Evolutionary conservation across 768 basidiomycete genomes (phyloP).

Genomic region (Strobilomyces dryophilus): DNA sequence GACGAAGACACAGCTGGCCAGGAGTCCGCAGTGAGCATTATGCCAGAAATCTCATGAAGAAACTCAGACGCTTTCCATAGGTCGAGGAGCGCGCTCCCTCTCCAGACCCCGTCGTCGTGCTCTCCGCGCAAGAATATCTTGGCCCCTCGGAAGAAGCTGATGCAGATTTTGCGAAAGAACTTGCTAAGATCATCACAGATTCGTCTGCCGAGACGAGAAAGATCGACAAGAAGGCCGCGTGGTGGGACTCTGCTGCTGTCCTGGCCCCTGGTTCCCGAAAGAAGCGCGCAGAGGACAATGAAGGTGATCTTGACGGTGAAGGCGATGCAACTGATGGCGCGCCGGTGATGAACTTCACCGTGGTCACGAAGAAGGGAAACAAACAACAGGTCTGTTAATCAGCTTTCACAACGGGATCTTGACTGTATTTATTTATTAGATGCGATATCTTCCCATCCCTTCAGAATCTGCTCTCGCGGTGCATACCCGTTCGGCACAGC

Average conservation of each 20-base stretch:
- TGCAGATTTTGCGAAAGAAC: slow-evolving; percentile 90
- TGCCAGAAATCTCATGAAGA: neutral
- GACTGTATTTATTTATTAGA: slow-evolving; percentile 39
- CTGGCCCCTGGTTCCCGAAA: slow-evolving; percentile 62
- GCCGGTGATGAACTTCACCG: slow-evolving; percentile 82
- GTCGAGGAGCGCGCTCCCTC: slow-evolving; percentile 70
- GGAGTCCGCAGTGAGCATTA: slow-evolving; percentile 50
- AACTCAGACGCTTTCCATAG: slow-evolving; percentile 19
- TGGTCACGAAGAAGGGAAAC: slow-evolving; percentile 90
- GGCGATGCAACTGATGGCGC: slow-evolving; percentile 29
- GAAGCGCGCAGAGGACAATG: slow-evolving; percentile 59
- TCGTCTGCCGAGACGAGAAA: slow-evolving; percentile 78
- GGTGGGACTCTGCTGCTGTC: slow-evolving; percentile 90
- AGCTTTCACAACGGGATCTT: slow-evolving; percentile 2
- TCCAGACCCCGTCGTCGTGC: slow-evolving; percentile 76
- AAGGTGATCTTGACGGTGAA: slow-evolving; percentile 44
- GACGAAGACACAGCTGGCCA: slow-evolving; percentile 49
- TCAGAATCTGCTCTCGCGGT: slow-evolving; percentile 83
- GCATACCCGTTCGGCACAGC: slow-evolving; percentile 86
- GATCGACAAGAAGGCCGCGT: slow-evolving; percentile 83
- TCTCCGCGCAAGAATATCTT: slow-evolving; percentile 65
- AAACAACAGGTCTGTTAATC: slow-evolving; percentile 68
- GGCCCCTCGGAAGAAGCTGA: slow-evolving; percentile 89
- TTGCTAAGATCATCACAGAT: slow-evolving; percentile 93
- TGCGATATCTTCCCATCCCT: slow-evolving; percentile 86